Base-by-base conservation (phyloP, 2,329 filamentous ascomycete genomes). In the Aspergillus alliaceus region DNA sequence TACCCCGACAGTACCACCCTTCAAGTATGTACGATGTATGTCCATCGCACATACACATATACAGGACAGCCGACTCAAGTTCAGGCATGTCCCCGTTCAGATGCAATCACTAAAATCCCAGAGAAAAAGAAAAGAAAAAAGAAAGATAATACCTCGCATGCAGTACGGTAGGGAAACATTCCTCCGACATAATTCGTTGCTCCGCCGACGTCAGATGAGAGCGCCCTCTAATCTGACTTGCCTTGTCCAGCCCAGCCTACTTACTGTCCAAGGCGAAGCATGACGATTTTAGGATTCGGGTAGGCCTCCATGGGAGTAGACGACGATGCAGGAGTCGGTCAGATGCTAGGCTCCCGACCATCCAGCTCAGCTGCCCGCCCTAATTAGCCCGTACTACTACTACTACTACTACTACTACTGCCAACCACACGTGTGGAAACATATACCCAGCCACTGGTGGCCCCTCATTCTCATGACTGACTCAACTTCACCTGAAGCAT, bases 191-290 rank as follows among this genome's bases (percentile, higher is more conserved):
- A 46, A 44, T 53, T 40, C 29, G 37, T 51, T 51, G 56, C 59
- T 55, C 46, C 42, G 51, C 35, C 59, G 49, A 52, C 50, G 40
- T 47, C 32, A 46, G 42, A 53, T 31, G 47, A 49, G 35, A 15
- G n/a, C 46, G 22, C 44, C n/a, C 25, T 18, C 44, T 31, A 29
- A 29, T 39, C 18, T 31, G 44, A n/a, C 25, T 46, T 9, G n/a
- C 12, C 14, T 27, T 27, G 12, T 44, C 35, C n/a, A 39, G 35
- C n/a, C n/a, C n/a, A n/a, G n/a, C n/a, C n/a, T n/a, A n/a, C n/a
- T n/a, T n/a, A n/a, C n/a, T n/a, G n/a, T n/a, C n/a, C n/a, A n/a
- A n/a, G n/a, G n/a, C n/a, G n/a, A n/a, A n/a, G n/a, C 35, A 39
- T 39, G 11, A 39, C 35, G n/a, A 39, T 39, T 31, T 29, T 24